Evolutionary conservation across 2,329 filamentous ascomycete genomes (phyloP), one percentile per base, ranked within the genome.

Genomic region (Verticillium nonalfalfae): DNA sequence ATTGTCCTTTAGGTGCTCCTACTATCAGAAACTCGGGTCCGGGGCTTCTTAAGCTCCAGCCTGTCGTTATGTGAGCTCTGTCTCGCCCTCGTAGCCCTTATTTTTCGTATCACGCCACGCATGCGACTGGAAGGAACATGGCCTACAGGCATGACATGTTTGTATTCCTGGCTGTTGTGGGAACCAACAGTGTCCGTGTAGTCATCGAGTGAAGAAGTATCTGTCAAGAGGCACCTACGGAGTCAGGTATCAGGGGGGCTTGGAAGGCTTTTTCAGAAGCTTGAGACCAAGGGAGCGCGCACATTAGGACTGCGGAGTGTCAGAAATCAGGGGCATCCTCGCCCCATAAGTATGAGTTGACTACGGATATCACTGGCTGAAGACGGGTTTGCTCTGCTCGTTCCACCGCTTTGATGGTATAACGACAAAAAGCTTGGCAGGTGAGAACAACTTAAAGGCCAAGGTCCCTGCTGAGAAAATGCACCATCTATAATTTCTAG

Each of bases 141-240:
- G 60, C 59, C 2, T 72, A 72, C 57, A 68, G 72, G 26, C 66
- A 71, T 36, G 70, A 72, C 59, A 64, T 69, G 65, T 59, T 72
- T 9, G 56, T 69, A 2, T 65, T 18, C 4, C n/a, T 50, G 7
- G 26, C 45, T 13, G n/a, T 18, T n/a, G 45, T 13, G 45, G 45
- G 45, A 50, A 50, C n/a, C 9, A n/a, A 26, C 5, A 18, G 45
- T 11, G 45, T 50, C 9, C 45, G 45, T 13, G n/a, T 50, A 9
- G n/a, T 50, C n/a, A 26, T 50, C 18, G 9, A 7, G 9, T 50
- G 10, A 18, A 45, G 39, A n/a, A 26, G 2, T 26, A 26, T 26
- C 26, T 26, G 26, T 26, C 4, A 26, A 26, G 26, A 26, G 26
- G 26, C 26, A 26, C 4, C 26, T 26, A 26, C 26, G 2, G 26